Conservation (phyloP, 345 rosid species). For the Citrus reticulata region DNA sequence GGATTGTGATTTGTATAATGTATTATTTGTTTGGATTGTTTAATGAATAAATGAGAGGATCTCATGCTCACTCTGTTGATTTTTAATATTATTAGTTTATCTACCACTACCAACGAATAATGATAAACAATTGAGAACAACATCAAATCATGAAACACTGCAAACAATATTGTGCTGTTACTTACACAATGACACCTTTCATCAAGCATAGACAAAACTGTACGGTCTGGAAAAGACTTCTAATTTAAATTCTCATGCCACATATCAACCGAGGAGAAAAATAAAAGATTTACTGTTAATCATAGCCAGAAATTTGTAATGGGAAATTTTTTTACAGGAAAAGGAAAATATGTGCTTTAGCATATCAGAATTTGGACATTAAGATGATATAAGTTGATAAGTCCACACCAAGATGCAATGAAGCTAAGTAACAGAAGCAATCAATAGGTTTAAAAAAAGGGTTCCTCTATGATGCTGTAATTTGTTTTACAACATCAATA, state of each 20-base stretch:
- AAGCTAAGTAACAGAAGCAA: neutral
- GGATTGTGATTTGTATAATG: constrained; percentile 9
- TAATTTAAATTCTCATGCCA: neutral
- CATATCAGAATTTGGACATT: neutral
- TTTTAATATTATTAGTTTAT: neutral
- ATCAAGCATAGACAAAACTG: neutral
- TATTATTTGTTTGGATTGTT: constrained; percentile 14
- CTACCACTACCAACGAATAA: neutral
- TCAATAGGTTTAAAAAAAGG: too few species aligned
- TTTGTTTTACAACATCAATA: too few species aligned
- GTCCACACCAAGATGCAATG: neutral
- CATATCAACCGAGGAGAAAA: neutral
- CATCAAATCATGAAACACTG: neutral
- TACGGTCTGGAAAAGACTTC: neutral
- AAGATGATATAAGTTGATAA: neutral
- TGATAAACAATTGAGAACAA: neutral
- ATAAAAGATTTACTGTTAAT: neutral
- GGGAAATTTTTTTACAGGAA: neutral
- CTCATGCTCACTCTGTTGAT: neutral
- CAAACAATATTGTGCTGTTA: neutral
- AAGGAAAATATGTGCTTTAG: neutral
- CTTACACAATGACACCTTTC: neutral
- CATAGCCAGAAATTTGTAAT: neutral
- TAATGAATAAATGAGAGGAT: neutral
- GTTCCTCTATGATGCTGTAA: too few species aligned